Percentiles rank a stretch among this genome's conserved stretches.
Conservation (phyloP, 1,284 basidiomycete species). For the Termitomyces sp. region DNA sequence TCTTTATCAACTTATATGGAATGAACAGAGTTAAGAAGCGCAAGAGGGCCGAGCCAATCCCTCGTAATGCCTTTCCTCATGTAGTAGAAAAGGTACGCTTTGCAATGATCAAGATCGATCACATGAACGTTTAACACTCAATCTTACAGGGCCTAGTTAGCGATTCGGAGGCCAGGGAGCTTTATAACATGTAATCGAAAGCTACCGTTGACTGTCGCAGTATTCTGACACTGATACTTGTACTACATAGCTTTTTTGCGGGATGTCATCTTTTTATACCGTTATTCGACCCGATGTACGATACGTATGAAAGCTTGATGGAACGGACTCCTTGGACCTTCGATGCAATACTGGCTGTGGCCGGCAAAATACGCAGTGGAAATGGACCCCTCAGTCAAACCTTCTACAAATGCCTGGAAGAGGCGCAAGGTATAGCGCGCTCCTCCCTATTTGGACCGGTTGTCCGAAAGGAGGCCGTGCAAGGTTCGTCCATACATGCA, state of each 20-base stretch:
- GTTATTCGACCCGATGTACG: constrained; percentile 84
- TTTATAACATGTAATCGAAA: constrained; percentile 69
- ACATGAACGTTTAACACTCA: constrained; percentile 8
- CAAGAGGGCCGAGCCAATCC: constrained; percentile 82
- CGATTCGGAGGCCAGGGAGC: constrained; percentile 73
- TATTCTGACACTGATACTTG: constrained; percentile 27
- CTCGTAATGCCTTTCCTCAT: constrained; percentile 78
- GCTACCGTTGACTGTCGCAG: constrained; percentile 12
- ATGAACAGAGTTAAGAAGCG: constrained; percentile 72
- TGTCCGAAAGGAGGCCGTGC: constrained; percentile 90
- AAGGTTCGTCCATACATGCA: constrained; percentile 38
- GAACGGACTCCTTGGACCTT: constrained; percentile 92
- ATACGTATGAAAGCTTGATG: constrained; percentile 85
- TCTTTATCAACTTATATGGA: constrained; percentile 11
- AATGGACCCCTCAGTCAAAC: constrained; percentile 79
- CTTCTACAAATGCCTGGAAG: constrained; percentile 88
- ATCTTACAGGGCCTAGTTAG: constrained; percentile 62
- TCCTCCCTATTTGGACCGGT: constrained; percentile 90
- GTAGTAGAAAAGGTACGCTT: constrained; percentile 70
- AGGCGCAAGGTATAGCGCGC: constrained; percentile 90
- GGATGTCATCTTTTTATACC: constrained; percentile 95
- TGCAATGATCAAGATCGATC: neutral
- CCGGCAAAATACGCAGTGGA: constrained; percentile 86
- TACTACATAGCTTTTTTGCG: constrained; percentile 75
- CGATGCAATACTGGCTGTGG: constrained; percentile 86